phyloP scores from a whole-genome alignment of 2,329 filamentous ascomycete species.

The Stachybotrys chlorohalonatus region DNA sequence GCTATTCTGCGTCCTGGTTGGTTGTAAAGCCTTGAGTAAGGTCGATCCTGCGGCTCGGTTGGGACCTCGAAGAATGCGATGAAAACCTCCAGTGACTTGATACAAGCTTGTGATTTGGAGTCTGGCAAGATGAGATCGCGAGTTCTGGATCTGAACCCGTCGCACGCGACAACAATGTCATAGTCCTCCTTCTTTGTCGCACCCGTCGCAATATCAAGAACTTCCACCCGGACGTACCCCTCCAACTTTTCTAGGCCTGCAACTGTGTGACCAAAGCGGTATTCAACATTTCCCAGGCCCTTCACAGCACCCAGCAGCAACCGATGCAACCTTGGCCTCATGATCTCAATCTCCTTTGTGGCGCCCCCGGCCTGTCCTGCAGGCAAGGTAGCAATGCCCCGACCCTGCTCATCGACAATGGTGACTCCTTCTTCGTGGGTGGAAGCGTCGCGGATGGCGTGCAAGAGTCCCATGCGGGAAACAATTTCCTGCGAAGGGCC shows the following conservation, averaged over 20 bases:
- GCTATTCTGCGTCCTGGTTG: background rate
- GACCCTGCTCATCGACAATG: background rate
- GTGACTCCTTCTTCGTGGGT: background rate
- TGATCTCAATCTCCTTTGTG: background rate
- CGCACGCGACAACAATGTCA: no score
- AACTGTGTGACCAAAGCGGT: no score
- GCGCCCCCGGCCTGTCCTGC: background rate
- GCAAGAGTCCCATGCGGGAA: background rate
- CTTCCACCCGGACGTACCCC: no score
- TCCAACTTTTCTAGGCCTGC: no score
- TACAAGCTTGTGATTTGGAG: no score
- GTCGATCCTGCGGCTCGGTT: background rate
- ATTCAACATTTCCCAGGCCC: no score
- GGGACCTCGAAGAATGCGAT: background rate
- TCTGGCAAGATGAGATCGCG: no score
- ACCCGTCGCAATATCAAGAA: no score
- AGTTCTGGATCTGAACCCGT: no score
- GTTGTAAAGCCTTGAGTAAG: background rate
- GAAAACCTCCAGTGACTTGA: background rate
- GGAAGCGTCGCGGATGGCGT: background rate
- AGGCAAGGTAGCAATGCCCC: background rate
- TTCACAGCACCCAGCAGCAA: no score
- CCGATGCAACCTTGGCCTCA: no score
- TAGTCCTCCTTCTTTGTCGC: no score
- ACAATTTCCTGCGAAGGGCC: background rate